phyloP scores from a whole-genome alignment of 331 rosid genomes.

The Cucumis variabilis region DNA sequence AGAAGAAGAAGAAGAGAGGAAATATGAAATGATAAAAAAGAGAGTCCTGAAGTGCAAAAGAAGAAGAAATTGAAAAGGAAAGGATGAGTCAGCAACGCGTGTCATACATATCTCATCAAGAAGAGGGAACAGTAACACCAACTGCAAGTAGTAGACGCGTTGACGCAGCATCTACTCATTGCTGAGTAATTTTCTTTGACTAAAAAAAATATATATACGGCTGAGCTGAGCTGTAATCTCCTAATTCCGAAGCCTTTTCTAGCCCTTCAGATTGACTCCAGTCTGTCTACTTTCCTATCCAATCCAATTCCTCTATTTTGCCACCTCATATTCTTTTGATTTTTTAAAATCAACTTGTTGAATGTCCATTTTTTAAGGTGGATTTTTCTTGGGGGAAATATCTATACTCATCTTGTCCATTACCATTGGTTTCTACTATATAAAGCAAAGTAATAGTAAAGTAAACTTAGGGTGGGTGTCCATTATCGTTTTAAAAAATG shows the following conservation, averaged over 20 bases:
- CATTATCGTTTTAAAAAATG: too few species aligned
- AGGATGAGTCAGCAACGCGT: constrained; percentile 50
- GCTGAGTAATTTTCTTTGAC: constrained; percentile 28
- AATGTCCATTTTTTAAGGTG: too few species aligned
- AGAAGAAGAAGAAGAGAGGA: not conserved
- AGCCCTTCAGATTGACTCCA: constrained; percentile 18
- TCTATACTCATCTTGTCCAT: too few species aligned
- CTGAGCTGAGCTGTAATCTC: constrained; percentile 4
- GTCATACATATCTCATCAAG: constrained; percentile 32
- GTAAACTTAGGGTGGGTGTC: too few species aligned
- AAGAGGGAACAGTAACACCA: too few species aligned
- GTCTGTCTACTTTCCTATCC: not conserved
- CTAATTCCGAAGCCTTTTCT: not conserved
- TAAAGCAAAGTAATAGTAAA: too few species aligned
- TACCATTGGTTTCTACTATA: too few species aligned
- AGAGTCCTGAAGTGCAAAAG: constrained; percentile 22
- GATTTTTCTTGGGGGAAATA: too few species aligned
- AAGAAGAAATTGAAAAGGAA: not conserved
- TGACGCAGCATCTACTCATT: constrained; percentile 61
- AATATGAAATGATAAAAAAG: not conserved
- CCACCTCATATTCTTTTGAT: too few species aligned
- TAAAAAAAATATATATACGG: too few species aligned
- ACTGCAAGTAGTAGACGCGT: not conserved
- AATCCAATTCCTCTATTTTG: too few species aligned
- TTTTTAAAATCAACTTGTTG: too few species aligned